phyloP scores from a whole-genome alignment of 2,329 filamentous ascomycete genomes.

The Pezicula radicicola region DNA sequence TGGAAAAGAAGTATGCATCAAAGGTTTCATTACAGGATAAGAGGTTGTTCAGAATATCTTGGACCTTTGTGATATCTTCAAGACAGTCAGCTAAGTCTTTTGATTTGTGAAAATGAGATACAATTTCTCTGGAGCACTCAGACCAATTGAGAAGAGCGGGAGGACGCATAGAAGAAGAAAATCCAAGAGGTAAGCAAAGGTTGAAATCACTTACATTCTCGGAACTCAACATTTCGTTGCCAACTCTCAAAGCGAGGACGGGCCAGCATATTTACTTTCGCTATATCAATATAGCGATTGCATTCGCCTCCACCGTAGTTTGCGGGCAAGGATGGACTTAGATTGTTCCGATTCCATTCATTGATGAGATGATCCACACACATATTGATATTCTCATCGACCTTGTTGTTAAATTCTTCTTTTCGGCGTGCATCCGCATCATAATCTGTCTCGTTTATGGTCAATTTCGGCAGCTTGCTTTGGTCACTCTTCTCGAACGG shows the following conservation, averaged over 20 bases:
- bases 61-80: no score
- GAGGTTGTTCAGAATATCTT: no score
- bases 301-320: background rate
- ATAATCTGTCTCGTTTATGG: background rate
- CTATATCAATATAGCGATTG: constrained; percentile 2
- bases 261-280: background rate
- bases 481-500: background rate
- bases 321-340: background rate
- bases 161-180: no score
- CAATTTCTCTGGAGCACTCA: no score
- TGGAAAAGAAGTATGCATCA: background rate
- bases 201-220: background rate
- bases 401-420: background rate
- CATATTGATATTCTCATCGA: background rate
- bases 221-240: constrained; percentile 7
- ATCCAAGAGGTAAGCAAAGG: background rate
- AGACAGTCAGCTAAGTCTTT: no score
- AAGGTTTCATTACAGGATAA: no score
- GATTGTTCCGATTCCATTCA: background rate
- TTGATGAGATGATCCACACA: background rate
- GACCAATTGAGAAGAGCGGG: no score
- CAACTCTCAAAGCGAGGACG: constrained; percentile 5
- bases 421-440: background rate
- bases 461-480: background rate
- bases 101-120: no score